Conservation (phyloP, 1,139 yeast genomes). For the Diutina catenulata region DNA sequence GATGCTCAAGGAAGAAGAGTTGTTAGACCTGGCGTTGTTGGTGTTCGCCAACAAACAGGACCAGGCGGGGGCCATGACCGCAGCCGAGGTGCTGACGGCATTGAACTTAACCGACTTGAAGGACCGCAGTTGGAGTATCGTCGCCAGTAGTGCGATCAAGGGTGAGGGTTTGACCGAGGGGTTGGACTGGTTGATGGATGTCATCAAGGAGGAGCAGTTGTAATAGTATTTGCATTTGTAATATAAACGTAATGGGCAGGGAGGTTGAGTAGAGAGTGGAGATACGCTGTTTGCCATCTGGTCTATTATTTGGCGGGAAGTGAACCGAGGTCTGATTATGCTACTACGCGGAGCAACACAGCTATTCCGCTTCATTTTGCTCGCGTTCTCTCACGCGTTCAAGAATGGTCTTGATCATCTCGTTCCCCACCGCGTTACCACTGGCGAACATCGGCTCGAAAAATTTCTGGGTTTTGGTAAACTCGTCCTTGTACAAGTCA, state of each 20-base stretch:
- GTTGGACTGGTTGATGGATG: conserved; percentile 93
- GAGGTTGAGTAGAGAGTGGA: background rate
- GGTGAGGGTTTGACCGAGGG: conserved; percentile 97
- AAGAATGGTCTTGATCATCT: conserved; percentile 83
- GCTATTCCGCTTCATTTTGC: no score
- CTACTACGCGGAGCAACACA: no score
- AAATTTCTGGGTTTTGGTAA: conserved; percentile 68
- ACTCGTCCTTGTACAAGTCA: conserved; percentile 56
- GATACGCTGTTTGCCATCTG: no score
- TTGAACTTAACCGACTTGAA: conserved; percentile 76
- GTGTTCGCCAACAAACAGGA: conserved; percentile 98
- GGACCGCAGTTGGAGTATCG: conserved; percentile 97
- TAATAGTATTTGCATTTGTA: conserved; percentile 16
- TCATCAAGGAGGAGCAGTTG: conserved; percentile 82
- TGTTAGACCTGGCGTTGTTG: conserved; percentile 76
- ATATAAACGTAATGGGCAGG: background rate
- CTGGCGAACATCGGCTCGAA: conserved; percentile 82
- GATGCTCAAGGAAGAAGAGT: conserved; percentile 89
- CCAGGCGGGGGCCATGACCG: conserved; percentile 89
- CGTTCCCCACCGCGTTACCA: conserved; percentile 87
- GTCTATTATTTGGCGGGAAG: no score
- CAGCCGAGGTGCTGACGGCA: conserved; percentile 89
- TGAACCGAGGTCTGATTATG: no score
- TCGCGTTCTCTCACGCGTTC: conserved; percentile 36
- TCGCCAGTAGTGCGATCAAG: conserved; percentile 89